Evolutionary conservation across 495 filamentous ascomycete genomes (phyloP).

Genomic region (Lichina pygmaea): DNA sequence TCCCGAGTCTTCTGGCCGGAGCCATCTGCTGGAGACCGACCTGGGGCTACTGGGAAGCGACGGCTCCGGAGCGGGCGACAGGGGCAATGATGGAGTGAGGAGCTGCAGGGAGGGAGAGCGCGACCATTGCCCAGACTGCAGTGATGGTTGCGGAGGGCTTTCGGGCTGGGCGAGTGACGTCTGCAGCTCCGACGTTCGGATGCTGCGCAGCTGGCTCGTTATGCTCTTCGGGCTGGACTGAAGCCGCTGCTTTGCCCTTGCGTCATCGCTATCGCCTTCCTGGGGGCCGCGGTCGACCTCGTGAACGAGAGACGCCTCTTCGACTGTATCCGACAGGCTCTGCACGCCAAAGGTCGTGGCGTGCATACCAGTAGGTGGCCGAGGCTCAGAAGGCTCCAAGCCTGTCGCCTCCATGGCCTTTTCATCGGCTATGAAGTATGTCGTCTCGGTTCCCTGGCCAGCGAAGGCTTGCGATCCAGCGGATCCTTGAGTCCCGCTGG

Average conservation of each 20-base stretch:
- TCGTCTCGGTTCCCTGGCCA: neutral
- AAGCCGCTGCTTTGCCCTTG: constrained; percentile 7
- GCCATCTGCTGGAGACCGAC: constrained; percentile 21
- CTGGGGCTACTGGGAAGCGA: constrained; percentile 14
- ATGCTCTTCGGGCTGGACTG: constrained; percentile 5
- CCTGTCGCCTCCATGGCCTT: neutral
- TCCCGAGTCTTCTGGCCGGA: constrained; percentile 20
- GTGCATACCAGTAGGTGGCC: no score
- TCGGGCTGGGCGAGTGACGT: neutral
- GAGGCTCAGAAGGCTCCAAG: constrained; percentile 17
- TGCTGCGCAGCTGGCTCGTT: constrained; percentile 3
- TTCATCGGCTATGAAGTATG: constrained; percentile 3
- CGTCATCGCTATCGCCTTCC: constrained; percentile 6
- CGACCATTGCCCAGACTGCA: neutral
- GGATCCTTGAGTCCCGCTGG: no score
- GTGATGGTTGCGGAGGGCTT: neutral
- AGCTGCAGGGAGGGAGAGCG: constrained; percentile 25
- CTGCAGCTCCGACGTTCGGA: constrained; percentile 6
- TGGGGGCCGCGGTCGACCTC: constrained; percentile 8
- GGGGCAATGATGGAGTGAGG: constrained; percentile 20
- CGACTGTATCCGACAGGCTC: constrained; percentile 30
- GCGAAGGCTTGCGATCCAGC: no score
- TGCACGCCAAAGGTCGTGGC: constrained; percentile 20
- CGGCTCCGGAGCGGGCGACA: constrained; percentile 18
- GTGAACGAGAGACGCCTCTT: constrained; percentile 9